Evolutionary conservation across 371 early-diverging fungal species (phyloP), one percentile per base, ranked within the genome.

Genomic region (Mucor saturninus): DNA sequence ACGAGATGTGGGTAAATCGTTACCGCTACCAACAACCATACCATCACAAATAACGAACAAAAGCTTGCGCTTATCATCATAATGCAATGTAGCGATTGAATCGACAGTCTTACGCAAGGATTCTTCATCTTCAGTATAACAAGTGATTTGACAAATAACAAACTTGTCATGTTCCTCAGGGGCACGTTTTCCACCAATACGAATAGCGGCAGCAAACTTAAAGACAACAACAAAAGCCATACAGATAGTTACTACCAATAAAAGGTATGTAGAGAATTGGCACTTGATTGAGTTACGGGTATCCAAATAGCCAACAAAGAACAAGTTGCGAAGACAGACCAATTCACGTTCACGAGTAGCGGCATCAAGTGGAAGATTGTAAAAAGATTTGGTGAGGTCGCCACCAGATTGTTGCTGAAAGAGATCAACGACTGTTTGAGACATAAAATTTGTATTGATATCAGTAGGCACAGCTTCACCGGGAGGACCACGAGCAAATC

Each of bases 71-170:
- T 93, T 90, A 80, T 98, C 96, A 64, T 93, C 93, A 74, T 97
- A 98, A 10, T 86, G 75, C 50, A 95, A 84, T 26, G 77, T 73
- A 13, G 95, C 90, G 32, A 99, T 75, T n/a, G 96, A 96, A 65
- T 98, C 93, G 39, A 99, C 87, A 0, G 99, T 98, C 58, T 86
- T 84, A 59, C 89, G 83, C 38, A 99, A 83, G 7, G 97, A 97
- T 29, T 95, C 96, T 65, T 93, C 93, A 57, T 92, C 94, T 77
- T 99, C 99, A 9, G 98, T 97, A 76, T 99, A 99, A 83, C 98
- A 98, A 4, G 99, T 98, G 8, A 87, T 84, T 55, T 87, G 86
- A 54, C 88, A 87, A 39, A 98, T 88, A 53, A 93, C 93, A 71
- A 98, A 98, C 61, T 93, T 91, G 78, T 94, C 92, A 63, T 92